Base-by-base conservation (phyloP, 129 eudicot species). In the Chrysanthemum makinoi region DNA sequence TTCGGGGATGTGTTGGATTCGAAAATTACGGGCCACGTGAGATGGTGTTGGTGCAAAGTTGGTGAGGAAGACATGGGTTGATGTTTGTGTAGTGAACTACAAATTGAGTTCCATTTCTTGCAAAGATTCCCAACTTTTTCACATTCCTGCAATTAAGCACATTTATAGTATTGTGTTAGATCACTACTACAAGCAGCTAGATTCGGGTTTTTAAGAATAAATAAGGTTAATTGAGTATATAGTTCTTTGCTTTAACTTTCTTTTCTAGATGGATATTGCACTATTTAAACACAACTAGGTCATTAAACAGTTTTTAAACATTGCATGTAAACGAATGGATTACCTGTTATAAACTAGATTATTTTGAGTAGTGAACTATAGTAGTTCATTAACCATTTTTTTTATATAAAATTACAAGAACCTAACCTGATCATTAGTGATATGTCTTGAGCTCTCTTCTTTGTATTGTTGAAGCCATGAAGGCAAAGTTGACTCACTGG, bases 381-480 rank as follows among this genome's bases (percentile, higher is more conserved):
- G 46, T 39, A 39, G 46, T 39, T 8, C 46, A 39, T 7, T 39
- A 39, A 39, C 46, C 46, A 39, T 39, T 39, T 35, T 35, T 35
- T 51, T 14, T 57, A 22, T 57, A 22, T 19, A 71, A 54, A 51
- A 55, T 55, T 18, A 68, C 18, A 68, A 44, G 70, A 70, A 44
- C 44, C 59, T 39, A 46, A 85, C 90, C 86, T 82, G 81, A 75
- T 83, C 80, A 70, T 70, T 68, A 59, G 44, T 50, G 14, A 58
- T 75, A n/a, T 64, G 67, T 54, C 70, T 75, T 74, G 51, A 81
- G 44, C 75, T 80, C 80, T 87, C 89, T 75, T 87, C 87, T 80
- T 87, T 90, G 88, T 83, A 85, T 82, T 82, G 82, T 63, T 86
- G 90, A 35, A 91, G 95, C 97, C 97, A 91, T 74, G 86, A 78